Base-by-base conservation (phyloP, 306 rosid genomes). In the Dicorynia guianensis region DNA sequence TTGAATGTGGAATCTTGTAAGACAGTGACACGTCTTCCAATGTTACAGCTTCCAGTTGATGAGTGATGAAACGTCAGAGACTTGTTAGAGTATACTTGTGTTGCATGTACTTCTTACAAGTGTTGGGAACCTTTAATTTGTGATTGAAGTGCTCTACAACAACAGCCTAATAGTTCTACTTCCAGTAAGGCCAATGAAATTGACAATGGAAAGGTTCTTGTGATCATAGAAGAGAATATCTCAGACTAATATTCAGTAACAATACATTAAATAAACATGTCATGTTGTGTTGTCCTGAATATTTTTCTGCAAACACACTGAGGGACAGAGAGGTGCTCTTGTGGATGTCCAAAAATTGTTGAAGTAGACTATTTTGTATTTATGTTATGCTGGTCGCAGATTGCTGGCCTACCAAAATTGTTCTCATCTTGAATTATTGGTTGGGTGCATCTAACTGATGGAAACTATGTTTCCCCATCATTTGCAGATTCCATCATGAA, bases 401-500 rank as follows among this genome's bases (percentile, higher is more conserved):
- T 49, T 30, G 48, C 50, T 25, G 7, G 76, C 61, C 25, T 81
- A 25, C 67, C 65, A 64, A 33, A 63, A 73, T 42, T 64, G 40
- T 81, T 55, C 56, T 56, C 11, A 20, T 56, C 57, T 47, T 48
- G 17, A 44, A 35, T 75, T 55, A 33, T 39, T 68, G 64, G 69
- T 34, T 49, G 53, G 48, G 17, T 65, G 33, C 34, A 17, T 36
- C 17, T 36, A 48, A 52, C 67, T 69, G 76, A 69, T 61, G 52
- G 38, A 53, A n/a, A n/a, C 39, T 39, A 35, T 63, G 69, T 75
- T 75, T 56, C 25, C 15, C 55, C 69, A 15, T 72, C 70, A 33
- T 61, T 35, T 85, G 85, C 92, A 95, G 99, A 83, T 95, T 90
- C 55, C 84, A 83, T 55, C 89, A 93, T 35, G 97, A 95, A 65